These are phyloP conservation scores for Pichia exigua DNA, from an alignment of 805 yeast genomes.

Conservation along the genomic window DNA sequence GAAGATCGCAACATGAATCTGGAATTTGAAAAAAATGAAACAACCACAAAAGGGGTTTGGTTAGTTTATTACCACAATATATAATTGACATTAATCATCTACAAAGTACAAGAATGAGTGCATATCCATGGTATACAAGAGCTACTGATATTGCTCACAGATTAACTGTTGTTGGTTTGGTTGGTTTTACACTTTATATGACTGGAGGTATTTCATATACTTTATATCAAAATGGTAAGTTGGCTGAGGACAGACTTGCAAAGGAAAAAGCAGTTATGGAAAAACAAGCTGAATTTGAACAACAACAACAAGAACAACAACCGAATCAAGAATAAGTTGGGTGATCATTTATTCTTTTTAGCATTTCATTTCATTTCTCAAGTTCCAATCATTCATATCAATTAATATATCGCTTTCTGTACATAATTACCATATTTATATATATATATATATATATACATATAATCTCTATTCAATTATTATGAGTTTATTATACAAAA, in stretches of 20 bases:
- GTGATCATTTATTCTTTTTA: neutral
- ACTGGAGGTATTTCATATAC: slow-evolving; percentile 45
- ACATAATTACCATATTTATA: neutral
- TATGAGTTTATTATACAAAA: neutral
- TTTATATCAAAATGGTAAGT: slow-evolving; percentile 44
- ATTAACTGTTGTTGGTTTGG: slow-evolving; percentile 56
- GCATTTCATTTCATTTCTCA: neutral
- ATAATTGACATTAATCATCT: neutral
- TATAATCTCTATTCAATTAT: neutral
- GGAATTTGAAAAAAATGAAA: neutral
- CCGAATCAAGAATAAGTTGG: neutral
- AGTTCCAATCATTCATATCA: too few relatives aligned
- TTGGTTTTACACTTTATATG: slow-evolving; percentile 47
- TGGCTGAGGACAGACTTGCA: slow-evolving; percentile 38
- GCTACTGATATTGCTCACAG: slow-evolving; percentile 68
- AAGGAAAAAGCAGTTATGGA: slow-evolving; percentile 23
- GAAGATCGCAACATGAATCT: neutral
- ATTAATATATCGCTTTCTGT: neutral
- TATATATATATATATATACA: neutral
- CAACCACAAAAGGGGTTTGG: neutral
- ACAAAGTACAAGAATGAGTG: slow-evolving; percentile 5
- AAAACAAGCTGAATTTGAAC: slow-evolving; percentile 19
- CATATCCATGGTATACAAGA: slow-evolving; percentile 68
- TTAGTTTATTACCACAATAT: neutral
- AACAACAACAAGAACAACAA: slow-evolving; percentile 12